Base-by-base conservation (phyloP, 441 rosid genomes). In the Erodium moschatum region DNA sequence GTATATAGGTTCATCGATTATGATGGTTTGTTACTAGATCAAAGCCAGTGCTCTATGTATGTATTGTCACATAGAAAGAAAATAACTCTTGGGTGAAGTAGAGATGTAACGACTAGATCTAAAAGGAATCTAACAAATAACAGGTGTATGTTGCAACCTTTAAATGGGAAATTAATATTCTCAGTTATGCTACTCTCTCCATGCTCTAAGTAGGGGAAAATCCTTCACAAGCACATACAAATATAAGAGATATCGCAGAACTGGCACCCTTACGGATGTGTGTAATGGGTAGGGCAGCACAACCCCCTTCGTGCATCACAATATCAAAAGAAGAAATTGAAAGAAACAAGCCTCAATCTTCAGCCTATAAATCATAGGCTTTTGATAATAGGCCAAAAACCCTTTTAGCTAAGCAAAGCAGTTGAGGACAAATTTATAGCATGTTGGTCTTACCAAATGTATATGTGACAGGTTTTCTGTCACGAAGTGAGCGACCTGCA, bases 381-480 rank as follows among this genome's bases (percentile, higher is more conserved):
- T 29, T 29, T 29, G 31, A 3, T 50, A 50, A 2, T 16, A 12
- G 18, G 58, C 58, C 58, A 50, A 50, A n/a, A n/a, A 50, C 58
- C 3, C 1, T 13, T 50, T 50, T 3, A 50, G 15, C 19, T 5
- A 54, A 54, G 61, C 24, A 70, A 24, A 65, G 21, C 67, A 67
- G 21, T 19, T 52, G 16, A 62, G 38, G 56, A 10, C 0, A 52
- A 3, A 68, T 60, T 20, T 40, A 5, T 54, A 60, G 56, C 21
- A 73, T 61, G 65, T 18, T 35, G 65, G 64, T 75, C 85, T 81
- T 85, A 91, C 99, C 99, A 80, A 95, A 95, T 70, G 99, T 95
- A 70, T 95, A 95, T 73, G 95, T 86, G 73, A 95, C 97, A 56
- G 96, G 99, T 71, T 95, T 95, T 77, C 99, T 85, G 74, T 91